Percentiles rank a stretch among this genome's conserved stretches.
Conservation (phyloP, 2,329 filamentous ascomycete species). For the Phyllosticta paracitricarpa region DNA sequence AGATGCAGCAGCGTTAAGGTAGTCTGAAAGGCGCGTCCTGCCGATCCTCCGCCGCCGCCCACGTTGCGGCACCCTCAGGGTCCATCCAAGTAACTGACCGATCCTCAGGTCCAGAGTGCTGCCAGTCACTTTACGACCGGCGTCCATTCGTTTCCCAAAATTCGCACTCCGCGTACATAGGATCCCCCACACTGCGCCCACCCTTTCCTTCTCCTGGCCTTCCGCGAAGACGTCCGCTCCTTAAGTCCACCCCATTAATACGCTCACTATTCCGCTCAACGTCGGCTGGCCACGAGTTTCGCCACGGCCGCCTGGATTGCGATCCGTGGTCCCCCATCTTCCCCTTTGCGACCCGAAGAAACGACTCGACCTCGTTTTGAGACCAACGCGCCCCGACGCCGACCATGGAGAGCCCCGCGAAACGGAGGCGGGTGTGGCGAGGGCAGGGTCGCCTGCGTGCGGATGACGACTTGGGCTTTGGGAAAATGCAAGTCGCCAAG, state of each 20-base stretch:
- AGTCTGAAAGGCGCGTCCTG: slow-evolving; percentile 20
- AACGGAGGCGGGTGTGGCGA: slow-evolving; percentile 18
- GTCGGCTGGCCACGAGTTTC: background rate
- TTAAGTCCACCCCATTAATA: background rate
- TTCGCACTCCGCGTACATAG: slow-evolving; percentile 14
- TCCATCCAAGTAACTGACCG: slow-evolving; percentile 4
- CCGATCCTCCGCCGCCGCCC: slow-evolving; percentile 10
- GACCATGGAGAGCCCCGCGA: slow-evolving; percentile 23
- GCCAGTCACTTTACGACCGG: slow-evolving; percentile 25
- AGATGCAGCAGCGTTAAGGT: slow-evolving; percentile 25
- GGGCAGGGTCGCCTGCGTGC: slow-evolving; percentile 19
- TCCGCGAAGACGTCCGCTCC: slow-evolving; percentile 20
- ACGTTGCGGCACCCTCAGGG: slow-evolving; percentile 9
- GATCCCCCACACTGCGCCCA: slow-evolving; percentile 23
- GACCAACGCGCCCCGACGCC: slow-evolving; percentile 1
- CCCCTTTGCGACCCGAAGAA: background rate
- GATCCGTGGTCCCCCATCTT: background rate
- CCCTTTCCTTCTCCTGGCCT: slow-evolving; percentile 19
- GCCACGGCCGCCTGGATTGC: slow-evolving; percentile 7
- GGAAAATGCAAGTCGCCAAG: slow-evolving; percentile 10
- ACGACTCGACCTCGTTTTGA: background rate
- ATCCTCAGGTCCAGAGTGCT: slow-evolving; percentile 10
- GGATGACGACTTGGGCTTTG: slow-evolving; percentile 11
- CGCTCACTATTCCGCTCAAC: slow-evolving; percentile 3
- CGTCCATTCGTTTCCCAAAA: slow-evolving; percentile 30